Percentiles rank a stretch among this genome's conserved stretches.
These are phyloP conservation scores for Suhomyces bokatorum DNA, from an alignment of 1,139 yeast species.

Conservation along the genomic window DNA sequence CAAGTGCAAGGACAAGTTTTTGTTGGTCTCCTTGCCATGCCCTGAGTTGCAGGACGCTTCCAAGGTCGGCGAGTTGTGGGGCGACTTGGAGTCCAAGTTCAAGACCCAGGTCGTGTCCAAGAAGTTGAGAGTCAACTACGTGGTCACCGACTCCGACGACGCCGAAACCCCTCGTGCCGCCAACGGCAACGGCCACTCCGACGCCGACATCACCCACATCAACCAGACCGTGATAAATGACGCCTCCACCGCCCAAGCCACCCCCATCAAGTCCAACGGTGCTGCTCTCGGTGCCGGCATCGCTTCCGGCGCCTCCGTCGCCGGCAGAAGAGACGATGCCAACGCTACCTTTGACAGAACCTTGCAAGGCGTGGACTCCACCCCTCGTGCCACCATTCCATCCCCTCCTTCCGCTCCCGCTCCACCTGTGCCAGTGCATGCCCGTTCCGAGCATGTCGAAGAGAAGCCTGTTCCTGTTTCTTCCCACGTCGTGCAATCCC, in stretches of 20 bases:
- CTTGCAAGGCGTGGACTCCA: slow-evolving; percentile 36
- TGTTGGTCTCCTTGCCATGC: slow-evolving; percentile 83
- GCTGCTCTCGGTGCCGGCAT: slow-evolving; percentile 5
- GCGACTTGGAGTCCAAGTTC: slow-evolving; percentile 62
- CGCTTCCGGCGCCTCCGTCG: slow-evolving; percentile 15
- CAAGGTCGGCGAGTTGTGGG: slow-evolving; percentile 71
- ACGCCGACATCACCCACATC: slow-evolving; percentile 14
- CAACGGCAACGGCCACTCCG: slow-evolving; percentile 15
- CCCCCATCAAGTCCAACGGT: slow-evolving; percentile 16
- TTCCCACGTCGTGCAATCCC: slow-evolving; percentile 14
- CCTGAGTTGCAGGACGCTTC: slow-evolving; percentile 56
- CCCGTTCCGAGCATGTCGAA: slow-evolving; percentile 1
- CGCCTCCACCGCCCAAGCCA: slow-evolving; percentile 18
- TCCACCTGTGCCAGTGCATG: slow-evolving; percentile 9
- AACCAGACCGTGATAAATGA: slow-evolving; percentile 17
- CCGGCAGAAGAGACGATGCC: slow-evolving; percentile 8
- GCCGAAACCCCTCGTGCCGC: slow-evolving; percentile 14
- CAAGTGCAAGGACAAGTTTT: slow-evolving; percentile 88
- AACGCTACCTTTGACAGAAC: slow-evolving; percentile 38
- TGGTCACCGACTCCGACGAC: slow-evolving; percentile 32
- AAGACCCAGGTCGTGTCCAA: slow-evolving; percentile 63
- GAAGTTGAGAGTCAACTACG: slow-evolving; percentile 77
- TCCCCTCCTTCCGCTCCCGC: slow-evolving; percentile 13
- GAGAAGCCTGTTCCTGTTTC: slow-evolving; percentile 11
- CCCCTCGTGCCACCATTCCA: slow-evolving; percentile 8